These are phyloP conservation scores for Multifurca ochricompacta DNA, from an alignment of 768 basidiomycete species.

Conservation along the genomic window DNA sequence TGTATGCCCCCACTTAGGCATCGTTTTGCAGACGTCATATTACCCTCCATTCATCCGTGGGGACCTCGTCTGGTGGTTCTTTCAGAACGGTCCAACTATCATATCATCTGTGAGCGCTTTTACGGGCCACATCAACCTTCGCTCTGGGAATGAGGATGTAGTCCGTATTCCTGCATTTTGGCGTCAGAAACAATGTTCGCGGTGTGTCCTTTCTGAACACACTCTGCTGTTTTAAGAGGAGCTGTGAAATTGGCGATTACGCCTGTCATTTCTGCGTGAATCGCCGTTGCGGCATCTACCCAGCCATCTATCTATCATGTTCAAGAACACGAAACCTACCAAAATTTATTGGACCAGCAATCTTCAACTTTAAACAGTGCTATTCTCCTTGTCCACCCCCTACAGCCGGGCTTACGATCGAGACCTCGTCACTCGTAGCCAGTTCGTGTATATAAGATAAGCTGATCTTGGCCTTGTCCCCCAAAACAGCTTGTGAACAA, in stretches of 20 bases:
- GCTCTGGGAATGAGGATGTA: conserved; percentile 3
- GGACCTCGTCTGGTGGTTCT: background rate
- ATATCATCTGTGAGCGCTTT: background rate
- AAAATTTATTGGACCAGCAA: too few relatives aligned
- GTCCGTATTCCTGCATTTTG: conserved; percentile 2
- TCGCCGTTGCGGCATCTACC: background rate
- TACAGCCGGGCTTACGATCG: conserved; percentile 43
- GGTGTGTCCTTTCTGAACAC: too few relatives aligned
- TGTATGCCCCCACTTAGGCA: background rate
- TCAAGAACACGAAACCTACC: too few relatives aligned
- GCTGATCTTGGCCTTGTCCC: too few relatives aligned
- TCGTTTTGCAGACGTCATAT: background rate
- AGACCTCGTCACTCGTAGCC: too few relatives aligned
- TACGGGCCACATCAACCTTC: background rate
- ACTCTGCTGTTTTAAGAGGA: background rate
- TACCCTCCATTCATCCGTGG: background rate
- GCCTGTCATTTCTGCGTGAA: background rate
- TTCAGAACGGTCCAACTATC: background rate
- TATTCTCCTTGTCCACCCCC: conserved; percentile 24
- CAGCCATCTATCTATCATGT: background rate
- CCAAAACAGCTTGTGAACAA: too few relatives aligned
- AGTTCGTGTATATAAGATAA: conserved; percentile 54
- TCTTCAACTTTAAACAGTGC: conserved; percentile 1
- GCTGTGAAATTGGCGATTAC: background rate
- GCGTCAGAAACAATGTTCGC: background rate